Percentiles rank a stretch among this genome's conserved stretches.
Conservation (phyloP, 2,329 filamentous ascomycete species). For the Aspergillus sp. region DNA sequence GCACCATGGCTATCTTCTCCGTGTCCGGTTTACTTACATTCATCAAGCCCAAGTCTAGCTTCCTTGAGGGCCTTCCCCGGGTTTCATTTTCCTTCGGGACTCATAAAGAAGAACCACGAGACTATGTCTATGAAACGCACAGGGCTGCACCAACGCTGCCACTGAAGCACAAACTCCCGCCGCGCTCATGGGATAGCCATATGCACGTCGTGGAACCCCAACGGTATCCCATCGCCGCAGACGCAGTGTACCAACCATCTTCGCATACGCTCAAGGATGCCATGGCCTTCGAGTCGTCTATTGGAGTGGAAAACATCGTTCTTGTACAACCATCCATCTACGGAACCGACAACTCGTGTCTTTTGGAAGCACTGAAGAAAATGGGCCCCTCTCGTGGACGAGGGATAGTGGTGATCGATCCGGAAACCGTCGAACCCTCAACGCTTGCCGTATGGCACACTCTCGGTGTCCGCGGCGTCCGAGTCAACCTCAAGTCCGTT, state of each 20-base stretch:
- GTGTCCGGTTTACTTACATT: slow-evolving; percentile 19
- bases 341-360: slow-evolving; percentile 53
- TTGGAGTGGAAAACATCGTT: slow-evolving; percentile 52
- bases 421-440: slow-evolving; percentile 29
- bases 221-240: slow-evolving; percentile 42
- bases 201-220: slow-evolving; percentile 57
- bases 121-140: slow-evolving; percentile 4
- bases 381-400: slow-evolving; percentile 47
- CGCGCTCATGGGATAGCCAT: slow-evolving; percentile 52
- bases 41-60: slow-evolving; percentile 14
- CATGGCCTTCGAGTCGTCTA: slow-evolving; percentile 43
- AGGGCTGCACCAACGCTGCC: slow-evolving; percentile 2
- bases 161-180: slow-evolving; percentile 22
- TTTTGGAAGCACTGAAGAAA: slow-evolving; percentile 47
- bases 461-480: slow-evolving; percentile 53
- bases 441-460: slow-evolving; percentile 49
- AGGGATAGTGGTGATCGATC: slow-evolving; percentile 53
- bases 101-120: slow-evolving; percentile 2
- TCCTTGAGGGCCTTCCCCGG: slow-evolving; percentile 10
- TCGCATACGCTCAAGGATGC: slow-evolving; percentile 48
- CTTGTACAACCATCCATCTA: slow-evolving; percentile 59
- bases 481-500: slow-evolving; percentile 53
- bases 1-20: background rate
- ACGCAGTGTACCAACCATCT: slow-evolving; percentile 48
- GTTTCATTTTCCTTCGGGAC: slow-evolving; percentile 10